These are phyloP conservation scores for Coniochaeta sp. DNA, from an alignment of 2,329 filamentous ascomycete species.

Conservation along the genomic window DNA sequence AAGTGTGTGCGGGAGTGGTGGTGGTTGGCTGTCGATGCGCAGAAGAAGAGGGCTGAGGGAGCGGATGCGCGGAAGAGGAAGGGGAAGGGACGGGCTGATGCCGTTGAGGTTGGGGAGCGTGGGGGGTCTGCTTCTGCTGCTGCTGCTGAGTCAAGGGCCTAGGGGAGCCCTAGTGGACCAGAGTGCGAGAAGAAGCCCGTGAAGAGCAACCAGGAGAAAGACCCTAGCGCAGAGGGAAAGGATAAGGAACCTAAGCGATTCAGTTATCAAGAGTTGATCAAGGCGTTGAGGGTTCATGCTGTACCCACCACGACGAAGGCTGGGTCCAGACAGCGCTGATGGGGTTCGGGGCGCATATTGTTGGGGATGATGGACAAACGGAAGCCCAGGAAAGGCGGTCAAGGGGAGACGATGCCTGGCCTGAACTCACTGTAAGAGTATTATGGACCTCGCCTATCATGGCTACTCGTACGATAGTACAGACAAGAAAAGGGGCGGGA, in stretches of 20 bases:
- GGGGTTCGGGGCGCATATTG: neutral
- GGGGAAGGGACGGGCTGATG: neutral
- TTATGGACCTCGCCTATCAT: neutral
- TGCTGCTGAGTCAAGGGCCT: neutral
- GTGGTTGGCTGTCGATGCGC: constrained; percentile 50
- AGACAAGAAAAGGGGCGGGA: neutral
- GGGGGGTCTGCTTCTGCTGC: neutral
- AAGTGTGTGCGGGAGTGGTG: constrained; percentile 52
- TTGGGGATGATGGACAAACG: neutral
- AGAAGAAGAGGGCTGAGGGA: constrained; percentile 13
- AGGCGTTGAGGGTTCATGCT: neutral
- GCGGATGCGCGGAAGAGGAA: constrained; percentile 2
- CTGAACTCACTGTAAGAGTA: neutral
- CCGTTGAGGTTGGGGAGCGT: neutral
- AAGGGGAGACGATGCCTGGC: neutral
- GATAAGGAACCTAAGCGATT: neutral
- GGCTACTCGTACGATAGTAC: neutral
- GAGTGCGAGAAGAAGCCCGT: neutral
- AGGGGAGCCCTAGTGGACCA: neutral
- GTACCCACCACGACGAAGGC: neutral
- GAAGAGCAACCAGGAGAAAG: neutral
- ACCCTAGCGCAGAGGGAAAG: neutral
- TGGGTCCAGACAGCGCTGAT: neutral
- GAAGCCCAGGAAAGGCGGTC: neutral
- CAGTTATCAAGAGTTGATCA: neutral